Base-by-base conservation (phyloP, 2,329 filamentous ascomycete species). In the Penicillium hesseltinei region DNA sequence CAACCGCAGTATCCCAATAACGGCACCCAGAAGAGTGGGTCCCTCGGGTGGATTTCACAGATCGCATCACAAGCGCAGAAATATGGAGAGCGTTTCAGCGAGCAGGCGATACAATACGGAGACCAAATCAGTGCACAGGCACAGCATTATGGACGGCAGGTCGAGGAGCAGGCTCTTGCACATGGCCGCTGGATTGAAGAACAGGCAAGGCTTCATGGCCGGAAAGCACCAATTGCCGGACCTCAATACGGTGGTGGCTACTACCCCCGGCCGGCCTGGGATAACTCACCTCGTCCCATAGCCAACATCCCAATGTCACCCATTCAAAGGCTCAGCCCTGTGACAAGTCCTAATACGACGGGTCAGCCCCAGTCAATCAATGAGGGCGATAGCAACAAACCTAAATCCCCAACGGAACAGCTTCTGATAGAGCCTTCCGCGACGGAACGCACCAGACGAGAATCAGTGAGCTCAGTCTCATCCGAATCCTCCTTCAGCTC, bases 131-230 rank as follows among this genome's bases (percentile, higher is more conserved):
- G 67, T 48, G 66, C 68, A 6, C 70, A 73, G 23, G 73, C 73
- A 6, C 67, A 72, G 50, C 61, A 72, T 49, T 75, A 74, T 58
- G 69, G 74, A 31, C 63, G 71, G 33, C 68, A 73, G 56, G 70
- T 76, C 1, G 75, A 78, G 63, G 71, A 75, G 42, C 72, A 72
- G 35, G 75, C 74, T 7, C 59, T 73, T 53, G 68, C 71, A 4
- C 72, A 71, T 61, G 72, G 71, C 35, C 67, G 70, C 11, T 75
- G 73, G 67, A 60, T 76, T 9, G 73, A 77, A 61, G 66, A 75
- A 47, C 73, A 76, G 43, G 72, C 72, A 8, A 64, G 71, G 9
- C 58, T 70, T 4, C 56, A 66, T 29, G 65, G 67, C 7, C 65
- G 67, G 13, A 74, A 72, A 50, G 44, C 62, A 42, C 38, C 49